Percentiles rank a stretch among this genome's conserved stretches.
These are phyloP conservation scores for Pythium monospermum DNA, from an alignment of 352 stramenopile genomes.

Conservation along the genomic window DNA sequence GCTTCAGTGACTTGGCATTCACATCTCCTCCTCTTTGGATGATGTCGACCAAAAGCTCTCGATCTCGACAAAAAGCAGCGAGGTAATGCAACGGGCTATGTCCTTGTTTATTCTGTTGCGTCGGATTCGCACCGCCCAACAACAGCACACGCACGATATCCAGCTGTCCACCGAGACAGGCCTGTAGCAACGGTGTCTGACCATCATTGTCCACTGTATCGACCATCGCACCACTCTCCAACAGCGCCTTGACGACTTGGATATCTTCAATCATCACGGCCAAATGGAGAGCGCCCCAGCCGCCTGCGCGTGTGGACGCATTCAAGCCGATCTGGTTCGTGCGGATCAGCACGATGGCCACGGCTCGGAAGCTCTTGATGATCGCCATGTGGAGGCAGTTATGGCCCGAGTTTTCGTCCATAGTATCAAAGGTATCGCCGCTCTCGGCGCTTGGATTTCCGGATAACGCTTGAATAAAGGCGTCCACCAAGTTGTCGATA, in stretches of 20 bases:
- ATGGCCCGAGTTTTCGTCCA: conserved; percentile 38
- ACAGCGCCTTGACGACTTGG: conserved; percentile 36
- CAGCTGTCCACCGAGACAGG: conserved; percentile 49
- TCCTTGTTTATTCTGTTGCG: conserved; percentile 66
- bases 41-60: conserved; percentile 37
- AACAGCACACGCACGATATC: conserved; percentile 46
- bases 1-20: conserved; percentile 64
- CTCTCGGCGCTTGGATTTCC: conserved; percentile 4
- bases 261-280: conserved; percentile 58
- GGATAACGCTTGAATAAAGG: conserved; percentile 26
- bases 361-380: conserved; percentile 48
- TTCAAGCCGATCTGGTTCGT: conserved; percentile 44
- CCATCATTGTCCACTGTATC: conserved; percentile 58
- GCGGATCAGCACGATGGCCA: conserved; percentile 35
- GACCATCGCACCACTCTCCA: conserved; percentile 40
- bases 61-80: conserved; percentile 53
- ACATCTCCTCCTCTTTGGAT: conserved; percentile 50
- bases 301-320: conserved; percentile 36
- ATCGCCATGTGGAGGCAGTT: conserved; percentile 63
- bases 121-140: conserved; percentile 39
- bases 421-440: conserved; percentile 33
- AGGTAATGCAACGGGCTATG: conserved; percentile 65
- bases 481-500: conserved; percentile 43
- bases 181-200: conserved; percentile 54
- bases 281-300: conserved; percentile 55